A percentile compares a stretch with the other conserved stretches of the same genome.
These are phyloP conservation scores for Cladorrhinum sp. DNA, from an alignment of 2,329 filamentous ascomycete genomes.

Conservation along the genomic window DNA sequence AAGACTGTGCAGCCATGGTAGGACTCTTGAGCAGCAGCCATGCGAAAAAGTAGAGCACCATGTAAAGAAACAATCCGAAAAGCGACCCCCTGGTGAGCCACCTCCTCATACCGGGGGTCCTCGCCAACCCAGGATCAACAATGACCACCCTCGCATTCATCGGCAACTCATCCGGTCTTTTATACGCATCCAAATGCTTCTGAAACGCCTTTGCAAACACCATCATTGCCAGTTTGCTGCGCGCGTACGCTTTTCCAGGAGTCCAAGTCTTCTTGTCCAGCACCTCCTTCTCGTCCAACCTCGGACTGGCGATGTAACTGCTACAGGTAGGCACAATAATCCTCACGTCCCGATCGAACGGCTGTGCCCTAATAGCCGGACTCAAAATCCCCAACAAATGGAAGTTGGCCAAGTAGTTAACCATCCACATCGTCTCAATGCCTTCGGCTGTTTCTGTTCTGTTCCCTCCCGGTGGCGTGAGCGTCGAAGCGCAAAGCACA, in stretches of 20 bases:
- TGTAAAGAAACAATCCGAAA: slow-evolving; percentile 72
- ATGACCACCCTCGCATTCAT: slow-evolving; percentile 81
- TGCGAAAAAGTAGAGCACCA: slow-evolving; percentile 73
- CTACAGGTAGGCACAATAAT: slow-evolving; percentile 84
- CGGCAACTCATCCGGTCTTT: slow-evolving; percentile 77
- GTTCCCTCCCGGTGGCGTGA: slow-evolving; percentile 65
- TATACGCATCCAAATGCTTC: slow-evolving; percentile 82
- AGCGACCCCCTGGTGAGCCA: slow-evolving; percentile 86
- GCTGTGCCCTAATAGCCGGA: slow-evolving; percentile 85
- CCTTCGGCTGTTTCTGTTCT: slow-evolving; percentile 68
- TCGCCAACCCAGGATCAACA: slow-evolving; percentile 79
- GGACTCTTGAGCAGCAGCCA: slow-evolving; percentile 89
- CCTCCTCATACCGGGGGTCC: slow-evolving; percentile 82
- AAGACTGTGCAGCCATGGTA: slow-evolving; percentile 77
- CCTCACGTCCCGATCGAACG: slow-evolving; percentile 88
- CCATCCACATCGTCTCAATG: slow-evolving; percentile 84
- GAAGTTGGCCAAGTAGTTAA: slow-evolving; percentile 95
- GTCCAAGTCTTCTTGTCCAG: slow-evolving; percentile 50
- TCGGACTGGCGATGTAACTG: slow-evolving; percentile 76
- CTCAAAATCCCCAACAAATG: slow-evolving; percentile 89
- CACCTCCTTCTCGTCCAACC: slow-evolving; percentile 54
- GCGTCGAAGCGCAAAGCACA: slow-evolving; percentile 77
- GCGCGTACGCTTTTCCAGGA: slow-evolving; percentile 57
- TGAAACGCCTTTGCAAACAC: slow-evolving; percentile 88
- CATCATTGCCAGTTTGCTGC: slow-evolving; percentile 76